Percentiles rank a stretch among this genome's conserved stretches.
phyloP scores from a whole-genome alignment of 805 yeast genomes.

The Wickerhamomyces rabaulensis region DNA sequence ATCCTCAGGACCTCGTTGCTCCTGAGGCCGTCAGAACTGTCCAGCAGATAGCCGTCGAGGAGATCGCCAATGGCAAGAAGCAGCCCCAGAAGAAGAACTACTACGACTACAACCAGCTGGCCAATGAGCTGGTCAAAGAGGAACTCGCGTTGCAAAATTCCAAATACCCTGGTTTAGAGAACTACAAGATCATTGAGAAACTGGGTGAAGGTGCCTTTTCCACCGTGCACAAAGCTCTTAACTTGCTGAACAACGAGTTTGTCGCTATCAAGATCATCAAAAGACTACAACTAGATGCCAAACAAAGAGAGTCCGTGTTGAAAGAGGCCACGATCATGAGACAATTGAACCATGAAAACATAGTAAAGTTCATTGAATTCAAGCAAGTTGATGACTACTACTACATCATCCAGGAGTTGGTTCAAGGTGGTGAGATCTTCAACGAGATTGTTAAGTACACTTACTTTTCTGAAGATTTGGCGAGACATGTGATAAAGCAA shows the following conservation, averaged over 20 bases:
- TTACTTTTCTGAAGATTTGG: constrained; percentile 49
- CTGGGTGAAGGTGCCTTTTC: constrained; percentile 92
- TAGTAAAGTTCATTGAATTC: constrained; percentile 52
- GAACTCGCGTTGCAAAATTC: constrained; percentile 17
- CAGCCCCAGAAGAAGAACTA: constrained; percentile 1
- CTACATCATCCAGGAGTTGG: constrained; percentile 65
- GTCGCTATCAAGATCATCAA: constrained; percentile 77
- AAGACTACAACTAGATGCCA: constrained; percentile 34
- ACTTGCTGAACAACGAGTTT: constrained; percentile 32
- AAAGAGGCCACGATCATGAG: constrained; percentile 35
- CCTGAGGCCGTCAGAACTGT: not conserved
- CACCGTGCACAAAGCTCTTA: constrained; percentile 68
- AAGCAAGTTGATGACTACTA: constrained; percentile 53
- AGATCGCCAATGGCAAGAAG: constrained; percentile 1
- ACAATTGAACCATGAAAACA: constrained; percentile 54
- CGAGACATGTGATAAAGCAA: constrained; percentile 57
- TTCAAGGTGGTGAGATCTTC: constrained; percentile 70
- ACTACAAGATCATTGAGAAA: constrained; percentile 30
- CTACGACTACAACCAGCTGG: constrained; percentile 23
- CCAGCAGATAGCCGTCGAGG: not conserved
- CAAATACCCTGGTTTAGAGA: constrained; percentile 23
- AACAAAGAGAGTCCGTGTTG: constrained; percentile 38
- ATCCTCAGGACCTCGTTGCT: not conserved
- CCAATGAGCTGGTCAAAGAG: constrained; percentile 22
- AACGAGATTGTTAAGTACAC: constrained; percentile 69